Evolutionary conservation across 768 basidiomycete species (phyloP).

Genomic region (Tricholoma flavovirens): DNA sequence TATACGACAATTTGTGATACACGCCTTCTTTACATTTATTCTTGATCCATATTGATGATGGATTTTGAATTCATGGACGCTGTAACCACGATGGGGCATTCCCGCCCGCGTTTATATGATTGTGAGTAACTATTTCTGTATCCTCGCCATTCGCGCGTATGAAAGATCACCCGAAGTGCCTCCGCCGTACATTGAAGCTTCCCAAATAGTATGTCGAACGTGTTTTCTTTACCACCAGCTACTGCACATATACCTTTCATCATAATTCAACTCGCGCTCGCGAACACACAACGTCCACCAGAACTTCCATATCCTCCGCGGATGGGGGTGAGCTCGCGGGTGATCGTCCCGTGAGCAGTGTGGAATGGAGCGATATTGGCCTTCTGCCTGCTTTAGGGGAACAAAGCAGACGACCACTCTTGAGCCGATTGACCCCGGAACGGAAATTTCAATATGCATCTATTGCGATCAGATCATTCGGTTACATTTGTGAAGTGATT

Average conservation of each 20-base stretch:
- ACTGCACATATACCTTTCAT: not conserved
- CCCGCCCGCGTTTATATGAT: not conserved
- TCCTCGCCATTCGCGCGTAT: not conserved
- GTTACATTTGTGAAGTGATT: not conserved
- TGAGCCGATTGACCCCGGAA: not conserved
- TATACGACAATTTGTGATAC: not conserved
- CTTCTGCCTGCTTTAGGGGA: not conserved
- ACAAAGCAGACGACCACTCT: slow-evolving; percentile 4
- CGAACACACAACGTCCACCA: not conserved
- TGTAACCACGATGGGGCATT: not conserved
- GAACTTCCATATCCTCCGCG: not conserved
- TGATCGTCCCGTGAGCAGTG: not conserved
- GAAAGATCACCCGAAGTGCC: not conserved
- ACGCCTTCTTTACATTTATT: not conserved
- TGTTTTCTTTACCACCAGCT: not conserved
- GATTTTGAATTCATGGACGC: not conserved
- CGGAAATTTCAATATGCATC: not conserved
- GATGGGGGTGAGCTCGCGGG: not conserved
- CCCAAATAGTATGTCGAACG: not conserved
- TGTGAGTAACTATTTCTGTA: not conserved
- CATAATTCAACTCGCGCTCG: not conserved
- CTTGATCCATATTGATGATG: not conserved
- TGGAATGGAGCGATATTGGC: not conserved
- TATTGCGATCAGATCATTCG: slow-evolving; percentile 8
- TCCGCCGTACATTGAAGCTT: not conserved